These are phyloP conservation scores for Salix purpurea DNA, from an alignment of 345 rosid species.

Conservation along the genomic window DNA sequence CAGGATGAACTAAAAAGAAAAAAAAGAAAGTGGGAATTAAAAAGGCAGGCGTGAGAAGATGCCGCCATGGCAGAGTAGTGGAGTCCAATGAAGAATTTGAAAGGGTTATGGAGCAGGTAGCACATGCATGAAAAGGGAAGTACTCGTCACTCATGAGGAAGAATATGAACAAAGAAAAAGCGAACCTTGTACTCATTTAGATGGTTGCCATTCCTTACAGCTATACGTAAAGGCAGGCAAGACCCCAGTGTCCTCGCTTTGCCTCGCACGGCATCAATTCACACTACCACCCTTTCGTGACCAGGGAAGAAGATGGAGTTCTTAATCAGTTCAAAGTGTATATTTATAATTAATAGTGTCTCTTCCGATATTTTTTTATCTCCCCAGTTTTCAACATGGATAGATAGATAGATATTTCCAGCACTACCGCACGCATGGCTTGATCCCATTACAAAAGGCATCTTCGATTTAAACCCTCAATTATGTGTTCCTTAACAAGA, in stretches of 20 bases:
- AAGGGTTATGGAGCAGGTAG: slow-evolving; percentile 17
- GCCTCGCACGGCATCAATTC: neutral
- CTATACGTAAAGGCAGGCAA: slow-evolving; percentile 3
- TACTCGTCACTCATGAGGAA: neutral
- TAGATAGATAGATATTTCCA: too few species aligned
- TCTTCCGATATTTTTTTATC: too few species aligned
- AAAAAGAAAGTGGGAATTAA: neutral
- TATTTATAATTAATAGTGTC: too few species aligned
- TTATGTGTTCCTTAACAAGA: neutral
- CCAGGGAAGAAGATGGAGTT: too few species aligned
- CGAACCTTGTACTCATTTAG: slow-evolving; percentile 2
- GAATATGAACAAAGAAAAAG: neutral
- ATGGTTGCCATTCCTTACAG: slow-evolving; percentile 29
- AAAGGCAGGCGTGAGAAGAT: neutral
- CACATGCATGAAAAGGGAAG: slow-evolving; percentile 3
- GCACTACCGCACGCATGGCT: neutral
- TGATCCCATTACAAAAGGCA: neutral
- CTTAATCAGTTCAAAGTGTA: too few species aligned
- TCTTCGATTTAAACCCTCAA: neutral
- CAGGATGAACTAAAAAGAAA: neutral
- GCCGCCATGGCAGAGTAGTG: slow-evolving; percentile 8
- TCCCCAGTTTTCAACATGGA: too few species aligned
- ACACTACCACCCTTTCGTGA: too few species aligned
- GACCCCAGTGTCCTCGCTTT: neutral
- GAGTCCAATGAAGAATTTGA: slow-evolving; percentile 9